These are phyloP conservation scores for Gynochthodes officinalis DNA, from an alignment of 257 asterid genomes.

Conservation along the genomic window DNA sequence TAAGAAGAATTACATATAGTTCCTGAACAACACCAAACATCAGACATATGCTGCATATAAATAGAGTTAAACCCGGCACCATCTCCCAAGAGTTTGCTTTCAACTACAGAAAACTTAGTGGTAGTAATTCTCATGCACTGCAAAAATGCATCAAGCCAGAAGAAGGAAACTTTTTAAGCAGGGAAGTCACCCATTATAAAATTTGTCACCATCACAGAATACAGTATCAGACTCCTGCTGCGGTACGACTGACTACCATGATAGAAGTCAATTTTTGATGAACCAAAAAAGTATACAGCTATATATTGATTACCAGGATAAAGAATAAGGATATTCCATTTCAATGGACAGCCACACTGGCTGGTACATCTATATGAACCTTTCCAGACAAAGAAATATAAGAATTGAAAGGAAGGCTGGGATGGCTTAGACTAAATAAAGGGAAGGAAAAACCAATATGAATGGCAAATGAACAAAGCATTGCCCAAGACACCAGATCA, in stretches of 20 bases:
- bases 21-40: background rate
- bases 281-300: background rate
- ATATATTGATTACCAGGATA: background rate
- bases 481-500: background rate
- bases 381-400: constrained; percentile 24
- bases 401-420: constrained; percentile 16
- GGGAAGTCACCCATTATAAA: background rate
- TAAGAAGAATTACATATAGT: background rate
- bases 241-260: background rate
- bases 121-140: background rate
- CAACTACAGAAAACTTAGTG: background rate
- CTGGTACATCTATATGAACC: constrained; percentile 32
- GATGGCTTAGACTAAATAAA: constrained; percentile 3
- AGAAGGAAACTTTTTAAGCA: background rate
- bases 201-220: background rate
- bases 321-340: constrained; percentile 28
- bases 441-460: constrained; percentile 10
- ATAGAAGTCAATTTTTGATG: background rate
- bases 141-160: no score
- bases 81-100: background rate
- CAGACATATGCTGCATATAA: no score
- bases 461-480: background rate
- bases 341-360: constrained; percentile 28
- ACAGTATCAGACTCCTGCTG: background rate
- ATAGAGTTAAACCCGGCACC: background rate